A percentile compares a stretch with the other conserved stretches of the same genome.
These are phyloP conservation scores for Dichotomopilus funicola DNA, from an alignment of 2,329 filamentous ascomycete genomes.

Conservation along the genomic window DNA sequence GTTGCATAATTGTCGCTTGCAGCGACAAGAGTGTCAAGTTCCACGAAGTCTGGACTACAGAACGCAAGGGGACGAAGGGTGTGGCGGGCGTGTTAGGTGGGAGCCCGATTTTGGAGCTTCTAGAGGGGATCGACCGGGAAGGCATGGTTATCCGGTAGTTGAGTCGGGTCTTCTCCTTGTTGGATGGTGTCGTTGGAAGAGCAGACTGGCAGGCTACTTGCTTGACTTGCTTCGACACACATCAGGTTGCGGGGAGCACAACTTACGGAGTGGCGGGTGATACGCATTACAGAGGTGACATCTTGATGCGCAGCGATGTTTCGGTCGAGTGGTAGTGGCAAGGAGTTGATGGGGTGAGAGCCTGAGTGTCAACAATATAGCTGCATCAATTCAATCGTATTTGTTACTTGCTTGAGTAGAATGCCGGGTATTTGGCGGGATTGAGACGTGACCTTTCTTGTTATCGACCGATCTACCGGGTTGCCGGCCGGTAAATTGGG, in stretches of 20 bases:
- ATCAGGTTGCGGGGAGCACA: no score
- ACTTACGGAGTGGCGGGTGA: no score
- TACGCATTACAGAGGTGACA: no score
- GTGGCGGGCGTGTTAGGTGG: conserved; percentile 64
- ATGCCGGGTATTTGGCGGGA: no score
- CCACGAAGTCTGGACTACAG: conserved; percentile 83
- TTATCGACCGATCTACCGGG: not conserved
- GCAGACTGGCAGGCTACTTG: not conserved
- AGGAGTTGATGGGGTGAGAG: not conserved
- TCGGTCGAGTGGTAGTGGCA: not conserved
- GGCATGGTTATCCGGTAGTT: conserved; percentile 63
- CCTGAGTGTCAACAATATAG: not conserved
- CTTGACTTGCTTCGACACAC: not conserved
- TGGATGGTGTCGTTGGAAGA: not conserved
- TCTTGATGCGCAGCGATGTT: conserved; percentile 10
- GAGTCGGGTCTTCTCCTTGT: not conserved
- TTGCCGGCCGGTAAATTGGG: no score
- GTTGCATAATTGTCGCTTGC: conserved; percentile 83
- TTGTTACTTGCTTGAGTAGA: not conserved
- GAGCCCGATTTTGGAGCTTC: conserved; percentile 75
- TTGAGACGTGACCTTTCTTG: not conserved
- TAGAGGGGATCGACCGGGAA: conserved; percentile 74
- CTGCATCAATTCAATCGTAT: conserved; percentile 3
- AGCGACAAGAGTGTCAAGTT: conserved; percentile 93
- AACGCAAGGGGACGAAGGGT: conserved; percentile 45